A percentile compares a stretch with the other conserved stretches of the same genome.
These are phyloP conservation scores for Picea glauca DNA, from an alignment of 75 land plant genomes.

Conservation along the genomic window DNA sequence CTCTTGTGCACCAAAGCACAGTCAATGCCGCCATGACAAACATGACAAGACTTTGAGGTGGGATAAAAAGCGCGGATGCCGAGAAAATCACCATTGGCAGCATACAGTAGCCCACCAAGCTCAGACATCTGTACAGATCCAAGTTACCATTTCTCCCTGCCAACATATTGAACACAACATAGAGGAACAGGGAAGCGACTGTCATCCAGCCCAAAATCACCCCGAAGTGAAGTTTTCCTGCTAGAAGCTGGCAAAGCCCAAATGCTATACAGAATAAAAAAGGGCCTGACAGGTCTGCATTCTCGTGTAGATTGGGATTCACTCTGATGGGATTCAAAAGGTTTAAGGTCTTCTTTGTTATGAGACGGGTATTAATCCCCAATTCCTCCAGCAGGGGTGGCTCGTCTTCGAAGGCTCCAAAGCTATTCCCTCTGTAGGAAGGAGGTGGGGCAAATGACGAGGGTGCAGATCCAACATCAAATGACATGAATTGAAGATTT, in stretches of 20 bases:
- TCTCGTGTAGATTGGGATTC: conserved; percentile 68
- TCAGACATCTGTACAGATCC: conserved; percentile 79
- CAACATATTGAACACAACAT: conserved; percentile 86
- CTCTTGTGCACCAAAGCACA: conserved; percentile 84
- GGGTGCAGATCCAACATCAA: conserved; percentile 70
- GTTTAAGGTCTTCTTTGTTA: conserved; percentile 64
- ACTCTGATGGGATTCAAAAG: conserved; percentile 67
- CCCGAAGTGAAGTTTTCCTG: conserved; percentile 86
- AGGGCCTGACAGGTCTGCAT: conserved; percentile 90
- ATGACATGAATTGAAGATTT: conserved; percentile 83
- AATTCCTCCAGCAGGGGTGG: conserved; percentile 89
- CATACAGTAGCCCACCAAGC: conserved; percentile 89
- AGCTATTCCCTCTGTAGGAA: neutral
- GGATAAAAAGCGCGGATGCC: conserved; percentile 66
- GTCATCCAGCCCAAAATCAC: conserved; percentile 91
- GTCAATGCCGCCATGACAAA: conserved; percentile 47
- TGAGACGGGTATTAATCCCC: conserved; percentile 86
- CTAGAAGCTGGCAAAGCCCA: conserved; percentile 86
- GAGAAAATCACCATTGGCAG: conserved; percentile 87
- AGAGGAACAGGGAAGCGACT: conserved; percentile 75
- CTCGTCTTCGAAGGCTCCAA: conserved; percentile 77
- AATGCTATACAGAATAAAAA: conserved; percentile 70
- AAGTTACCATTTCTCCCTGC: conserved; percentile 78
- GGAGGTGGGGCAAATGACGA: conserved; percentile 19
- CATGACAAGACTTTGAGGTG: conserved; percentile 49